Evolutionary conservation across 169 alveolate genomes (phyloP).

Genomic region (Plasmodium gonderi): DNA sequence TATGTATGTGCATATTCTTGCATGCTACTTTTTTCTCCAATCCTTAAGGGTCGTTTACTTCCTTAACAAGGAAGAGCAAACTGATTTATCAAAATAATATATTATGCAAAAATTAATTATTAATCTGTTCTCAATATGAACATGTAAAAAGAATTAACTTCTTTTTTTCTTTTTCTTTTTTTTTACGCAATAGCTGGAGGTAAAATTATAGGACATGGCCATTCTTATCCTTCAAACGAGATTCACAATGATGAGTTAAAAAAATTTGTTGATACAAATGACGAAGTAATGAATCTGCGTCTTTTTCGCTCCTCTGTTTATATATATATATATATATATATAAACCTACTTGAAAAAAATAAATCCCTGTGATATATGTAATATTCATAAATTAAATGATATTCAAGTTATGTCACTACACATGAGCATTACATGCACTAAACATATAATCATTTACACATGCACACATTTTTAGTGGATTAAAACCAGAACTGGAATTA

Average conservation of each 20-base stretch:
- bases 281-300: constrained; percentile 72
- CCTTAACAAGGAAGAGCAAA: background rate
- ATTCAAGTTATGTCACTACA: background rate
- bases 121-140: background rate
- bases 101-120: background rate
- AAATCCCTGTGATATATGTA: background rate
- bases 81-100: background rate
- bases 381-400: background rate
- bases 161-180: constrained; percentile 29
- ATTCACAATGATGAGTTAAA: constrained; percentile 76
- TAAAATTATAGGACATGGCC: constrained; percentile 78
- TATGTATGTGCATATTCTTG: background rate
- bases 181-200: constrained; percentile 69
- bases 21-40: background rate
- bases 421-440: background rate
- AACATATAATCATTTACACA: background rate
- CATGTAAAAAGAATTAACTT: constrained; percentile 7
- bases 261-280: constrained; percentile 75
- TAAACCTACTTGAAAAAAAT: background rate
- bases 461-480: constrained; percentile 76
- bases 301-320: background rate
- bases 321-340: background rate
- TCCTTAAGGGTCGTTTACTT: background rate
- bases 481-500: constrained; percentile 80
- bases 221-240: constrained; percentile 74